Base-by-base conservation (phyloP, 2,329 filamentous ascomycete genomes). In the Cryphonectria carpinicola region DNA sequence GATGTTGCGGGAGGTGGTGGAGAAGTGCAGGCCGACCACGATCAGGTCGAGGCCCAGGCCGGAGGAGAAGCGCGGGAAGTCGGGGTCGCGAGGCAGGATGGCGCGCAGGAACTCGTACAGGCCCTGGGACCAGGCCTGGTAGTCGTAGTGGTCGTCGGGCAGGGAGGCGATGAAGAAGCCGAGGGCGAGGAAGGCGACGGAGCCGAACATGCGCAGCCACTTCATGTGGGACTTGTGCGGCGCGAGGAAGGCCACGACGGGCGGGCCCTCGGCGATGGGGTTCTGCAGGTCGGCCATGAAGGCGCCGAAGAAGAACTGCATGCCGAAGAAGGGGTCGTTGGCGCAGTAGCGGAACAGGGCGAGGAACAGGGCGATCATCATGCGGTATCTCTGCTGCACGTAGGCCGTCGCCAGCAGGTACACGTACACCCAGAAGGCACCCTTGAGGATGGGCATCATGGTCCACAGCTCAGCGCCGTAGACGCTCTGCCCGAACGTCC, bases 251-350 rank as follows among this genome's bases (percentile, higher is more conserved):
- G 71, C 67, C 28, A 70, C 70, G 19, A 70, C 66, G 35, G 71
- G 46, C 17, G 46, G 71, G 46, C 54, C 71, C 8, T 69, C 65
- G 3, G 69, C 54, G 52, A 63, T 66, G 1, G 61, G 58, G 60
- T 68, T 68, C 69, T 72, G 71, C 49, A 72, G 61, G 58, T 72
- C 71, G 58, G 71, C 71, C 66, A 72, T 72, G 71, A 72, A 72
- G 58, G 71, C 71, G 14, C 71, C 71, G 37, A 72, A 72, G 66
- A 72, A 72, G 71, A 72, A 72, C 32, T 72, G 71, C 71, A 72
- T 72, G 71, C 71, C 71, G 46, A 72, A 72, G 66, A 72, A 72
- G 32, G 71, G 71, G 32, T 72, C 71, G 71, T 72, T 72, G 63
- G 71, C 60, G 63, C 66, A 67, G 66, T 66, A 62, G n/a, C 71